phyloP scores from a whole-genome alignment of 1,139 yeast species.

The Entelexis paramagnoliae region DNA sequence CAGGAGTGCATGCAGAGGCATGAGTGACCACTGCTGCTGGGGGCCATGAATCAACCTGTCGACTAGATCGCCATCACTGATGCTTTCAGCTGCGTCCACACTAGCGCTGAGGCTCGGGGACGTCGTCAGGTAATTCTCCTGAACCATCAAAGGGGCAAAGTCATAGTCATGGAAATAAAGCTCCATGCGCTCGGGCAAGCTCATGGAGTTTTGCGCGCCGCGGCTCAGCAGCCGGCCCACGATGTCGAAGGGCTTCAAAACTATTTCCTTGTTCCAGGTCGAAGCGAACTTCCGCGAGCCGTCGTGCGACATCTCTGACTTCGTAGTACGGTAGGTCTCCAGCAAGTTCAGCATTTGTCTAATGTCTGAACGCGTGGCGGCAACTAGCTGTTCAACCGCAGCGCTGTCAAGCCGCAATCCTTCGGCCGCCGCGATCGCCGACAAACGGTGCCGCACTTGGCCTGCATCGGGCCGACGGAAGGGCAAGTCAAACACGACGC shows the following conservation, averaged over 20 bases:
- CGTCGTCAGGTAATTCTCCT: conserved; percentile 67
- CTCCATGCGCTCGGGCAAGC: conserved; percentile 74
- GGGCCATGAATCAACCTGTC: conserved; percentile 76
- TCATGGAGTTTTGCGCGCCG: conserved; percentile 47
- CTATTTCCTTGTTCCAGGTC: conserved; percentile 77
- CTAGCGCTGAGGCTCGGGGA: conserved; percentile 41
- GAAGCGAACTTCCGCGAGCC: conserved; percentile 43
- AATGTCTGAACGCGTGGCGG: conserved; percentile 80
- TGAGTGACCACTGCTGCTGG: conserved; percentile 90
- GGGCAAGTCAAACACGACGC: conserved; percentile 68
- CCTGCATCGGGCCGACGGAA: conserved; percentile 82
- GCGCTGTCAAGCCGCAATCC: conserved; percentile 68
- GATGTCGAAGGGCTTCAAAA: conserved; percentile 82
- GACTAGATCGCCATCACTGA: conserved; percentile 69
- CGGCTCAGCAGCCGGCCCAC: conserved; percentile 60
- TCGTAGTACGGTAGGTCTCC: conserved; percentile 64
- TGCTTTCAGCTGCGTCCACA: conserved; percentile 74
- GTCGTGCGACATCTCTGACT: conserved; percentile 50
- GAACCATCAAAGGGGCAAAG: conserved; percentile 90
- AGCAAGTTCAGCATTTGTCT: conserved; percentile 87
- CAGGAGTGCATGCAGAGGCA: conserved; percentile 85
- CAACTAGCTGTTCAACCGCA: conserved; percentile 73
- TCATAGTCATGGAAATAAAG: conserved; percentile 91
- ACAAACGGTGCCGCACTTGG: conserved; percentile 69
- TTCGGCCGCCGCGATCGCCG: conserved; percentile 87